These are phyloP conservation scores for Alternaria alternata DNA, from an alignment of 2,329 filamentous ascomycete species.

Conservation along the genomic window DNA sequence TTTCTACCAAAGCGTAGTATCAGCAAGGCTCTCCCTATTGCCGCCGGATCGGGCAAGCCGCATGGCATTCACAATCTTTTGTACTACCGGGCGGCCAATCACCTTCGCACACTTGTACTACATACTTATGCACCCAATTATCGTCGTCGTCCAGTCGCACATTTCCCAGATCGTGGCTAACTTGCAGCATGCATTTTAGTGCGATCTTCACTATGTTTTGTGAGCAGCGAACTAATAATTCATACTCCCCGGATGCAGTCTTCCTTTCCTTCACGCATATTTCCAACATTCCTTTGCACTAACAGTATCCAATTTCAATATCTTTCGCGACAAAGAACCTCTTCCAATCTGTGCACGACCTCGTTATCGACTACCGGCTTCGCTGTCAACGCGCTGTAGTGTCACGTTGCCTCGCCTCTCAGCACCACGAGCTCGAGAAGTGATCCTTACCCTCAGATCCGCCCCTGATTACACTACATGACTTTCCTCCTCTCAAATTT, in stretches of 20 bases:
- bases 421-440: slow-evolving; percentile 27
- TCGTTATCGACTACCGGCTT: slow-evolving; percentile 14
- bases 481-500: slow-evolving; percentile 27
- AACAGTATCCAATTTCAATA: background rate
- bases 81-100: slow-evolving; percentile 19
- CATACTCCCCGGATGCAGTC: background rate
- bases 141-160: slow-evolving; percentile 14
- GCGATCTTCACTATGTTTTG: slow-evolving; percentile 2
- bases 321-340: background rate
- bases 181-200: background rate
- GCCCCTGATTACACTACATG: slow-evolving; percentile 30
- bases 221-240: background rate
- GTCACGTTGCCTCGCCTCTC: slow-evolving; percentile 29
- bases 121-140: slow-evolving; percentile 12
- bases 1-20: slow-evolving; percentile 7
- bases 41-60: slow-evolving; percentile 14
- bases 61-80: slow-evolving; percentile 14
- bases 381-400: slow-evolving; percentile 28
- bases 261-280: background rate
- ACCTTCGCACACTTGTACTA: slow-evolving; percentile 15
- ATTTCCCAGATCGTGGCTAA: slow-evolving; percentile 7
- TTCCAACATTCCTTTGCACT: background rate
- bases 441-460: slow-evolving; percentile 29
- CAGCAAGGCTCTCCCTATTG: slow-evolving; percentile 9
- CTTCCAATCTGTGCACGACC: background rate